phyloP scores from a whole-genome alignment of 129 eudicot species.

The Gnaphalium uliginosum region DNA sequence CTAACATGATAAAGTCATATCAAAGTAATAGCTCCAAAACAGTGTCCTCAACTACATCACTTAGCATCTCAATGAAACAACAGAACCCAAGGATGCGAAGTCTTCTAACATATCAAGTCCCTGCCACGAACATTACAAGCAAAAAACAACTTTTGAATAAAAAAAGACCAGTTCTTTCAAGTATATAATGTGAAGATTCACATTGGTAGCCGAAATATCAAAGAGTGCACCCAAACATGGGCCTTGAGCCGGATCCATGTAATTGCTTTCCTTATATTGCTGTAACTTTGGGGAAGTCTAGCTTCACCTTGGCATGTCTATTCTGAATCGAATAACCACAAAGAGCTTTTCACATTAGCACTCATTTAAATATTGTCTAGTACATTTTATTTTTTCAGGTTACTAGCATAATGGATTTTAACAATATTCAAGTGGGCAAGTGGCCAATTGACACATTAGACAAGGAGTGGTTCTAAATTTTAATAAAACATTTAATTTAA shows the following conservation, averaged over 20 bases:
- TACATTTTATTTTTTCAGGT: too few species aligned
- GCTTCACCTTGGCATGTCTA: conserved; percentile 59
- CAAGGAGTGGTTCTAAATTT: neutral
- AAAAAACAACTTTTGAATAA: conserved; percentile 4
- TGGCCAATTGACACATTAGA: neutral
- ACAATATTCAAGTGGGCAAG: neutral
- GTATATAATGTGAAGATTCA: conserved; percentile 28
- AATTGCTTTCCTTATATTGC: conserved; percentile 75
- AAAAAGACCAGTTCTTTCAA: neutral
- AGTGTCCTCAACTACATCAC: conserved; percentile 98
- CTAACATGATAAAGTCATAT: conserved; percentile 30
- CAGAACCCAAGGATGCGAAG: conserved; percentile 95
- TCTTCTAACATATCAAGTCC: conserved; percentile 90
- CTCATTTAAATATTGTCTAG: neutral
- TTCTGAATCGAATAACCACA: conserved; percentile 50
- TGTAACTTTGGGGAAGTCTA: conserved; percentile 61
- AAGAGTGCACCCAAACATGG: conserved; percentile 93
- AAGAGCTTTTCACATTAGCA: conserved; percentile 1
- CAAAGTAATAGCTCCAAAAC: conserved; percentile 59
- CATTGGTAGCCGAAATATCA: conserved; percentile 98
- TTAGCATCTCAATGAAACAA: conserved; percentile 94
- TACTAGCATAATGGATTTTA: neutral
- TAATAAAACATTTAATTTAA: too few species aligned
- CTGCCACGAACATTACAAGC: too few species aligned
- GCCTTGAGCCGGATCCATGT: conserved; percentile 96